Conservation (phyloP, 176 grass and related monocot genomes). For the Rhynchospora tenuis region DNA sequence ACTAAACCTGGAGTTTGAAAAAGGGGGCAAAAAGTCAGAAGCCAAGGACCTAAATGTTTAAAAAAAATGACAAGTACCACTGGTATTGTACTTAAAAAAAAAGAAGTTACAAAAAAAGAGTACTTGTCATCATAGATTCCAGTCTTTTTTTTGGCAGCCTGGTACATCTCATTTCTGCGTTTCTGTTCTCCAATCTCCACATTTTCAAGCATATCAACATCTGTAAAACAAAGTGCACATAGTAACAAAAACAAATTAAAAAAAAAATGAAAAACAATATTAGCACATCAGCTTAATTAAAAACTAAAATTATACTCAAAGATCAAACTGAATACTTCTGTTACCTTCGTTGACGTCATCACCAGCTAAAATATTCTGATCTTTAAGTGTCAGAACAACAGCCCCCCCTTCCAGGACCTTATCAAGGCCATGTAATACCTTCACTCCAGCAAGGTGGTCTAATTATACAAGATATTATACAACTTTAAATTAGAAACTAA, state of each 20-base stretch:
- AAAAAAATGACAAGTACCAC: neutral
- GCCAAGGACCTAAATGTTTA: neutral
- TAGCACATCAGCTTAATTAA: neutral
- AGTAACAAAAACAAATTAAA: conserved; percentile 27
- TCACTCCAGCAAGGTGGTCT: conserved; percentile 90
- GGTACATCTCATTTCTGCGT: conserved; percentile 65
- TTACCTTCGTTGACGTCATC: conserved; percentile 90
- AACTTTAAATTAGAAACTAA: neutral
- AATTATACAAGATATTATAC: neutral
- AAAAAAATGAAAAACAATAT: neutral
- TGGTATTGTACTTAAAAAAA: conserved; percentile 1
- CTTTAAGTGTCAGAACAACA: conserved; percentile 93
- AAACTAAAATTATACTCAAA: conserved; percentile 2
- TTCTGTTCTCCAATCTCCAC: conserved; percentile 95
- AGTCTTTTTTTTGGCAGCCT: conserved; percentile 65
- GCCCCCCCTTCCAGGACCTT: conserved; percentile 92
- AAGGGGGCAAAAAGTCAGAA: neutral
- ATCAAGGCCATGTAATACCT: conserved; percentile 95
- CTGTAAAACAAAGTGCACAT: conserved; percentile 30
- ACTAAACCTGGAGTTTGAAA: conserved; percentile 49
- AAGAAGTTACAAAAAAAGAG: neutral
- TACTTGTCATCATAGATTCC: conserved; percentile 88
- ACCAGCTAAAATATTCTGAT: conserved; percentile 75
- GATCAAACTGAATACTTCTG: neutral
- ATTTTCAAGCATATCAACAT: conserved; percentile 87